phyloP scores from a whole-genome alignment of 768 basidiomycete species.

The Saitozyma podzolica region DNA sequence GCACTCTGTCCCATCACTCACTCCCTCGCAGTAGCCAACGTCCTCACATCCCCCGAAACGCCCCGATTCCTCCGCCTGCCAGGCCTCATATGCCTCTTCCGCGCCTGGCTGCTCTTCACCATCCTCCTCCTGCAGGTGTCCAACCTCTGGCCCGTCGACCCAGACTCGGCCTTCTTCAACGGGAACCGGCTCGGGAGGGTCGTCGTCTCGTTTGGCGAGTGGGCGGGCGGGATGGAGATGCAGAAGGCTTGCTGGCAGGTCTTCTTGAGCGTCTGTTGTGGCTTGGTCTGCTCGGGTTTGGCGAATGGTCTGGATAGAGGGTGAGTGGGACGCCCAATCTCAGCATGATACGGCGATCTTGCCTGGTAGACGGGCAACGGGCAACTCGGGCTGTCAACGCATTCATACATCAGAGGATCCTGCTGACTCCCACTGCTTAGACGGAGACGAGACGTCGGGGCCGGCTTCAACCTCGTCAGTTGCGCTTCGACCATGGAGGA shows the following conservation, averaged over 20 bases:
- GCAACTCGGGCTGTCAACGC: neutral
- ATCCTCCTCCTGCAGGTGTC: conserved; percentile 43
- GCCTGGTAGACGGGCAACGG: too few relatives aligned
- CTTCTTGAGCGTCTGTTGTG: conserved; percentile 43
- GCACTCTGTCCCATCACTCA: too few relatives aligned
- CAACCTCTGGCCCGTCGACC: conserved; percentile 34
- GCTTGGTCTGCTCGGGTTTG: conserved; percentile 33
- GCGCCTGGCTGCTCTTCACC: conserved; percentile 41
- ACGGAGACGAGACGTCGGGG: conserved; percentile 33
- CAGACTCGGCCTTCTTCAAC: neutral
- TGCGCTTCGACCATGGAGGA: neutral
- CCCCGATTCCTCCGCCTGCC: conserved; percentile 38
- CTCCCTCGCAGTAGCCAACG: conserved; percentile 9
- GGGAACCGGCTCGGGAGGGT: conserved; percentile 11
- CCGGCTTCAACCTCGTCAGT: conserved; percentile 48
- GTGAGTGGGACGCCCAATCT: conserved; percentile 16
- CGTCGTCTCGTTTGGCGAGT: conserved; percentile 24
- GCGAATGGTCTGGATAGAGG: conserved; percentile 41
- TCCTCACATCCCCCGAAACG: conserved; percentile 23
- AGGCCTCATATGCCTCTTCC: conserved; percentile 29
- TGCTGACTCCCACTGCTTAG: conserved; percentile 9
- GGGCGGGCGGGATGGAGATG: conserved; percentile 44
- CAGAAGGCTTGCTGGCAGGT: conserved; percentile 47
- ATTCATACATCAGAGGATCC: neutral
- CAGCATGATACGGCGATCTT: neutral